These are phyloP conservation scores for Balamuthia mandrillaris DNA, from an alignment of 208 protist species.

Conservation along the genomic window DNA sequence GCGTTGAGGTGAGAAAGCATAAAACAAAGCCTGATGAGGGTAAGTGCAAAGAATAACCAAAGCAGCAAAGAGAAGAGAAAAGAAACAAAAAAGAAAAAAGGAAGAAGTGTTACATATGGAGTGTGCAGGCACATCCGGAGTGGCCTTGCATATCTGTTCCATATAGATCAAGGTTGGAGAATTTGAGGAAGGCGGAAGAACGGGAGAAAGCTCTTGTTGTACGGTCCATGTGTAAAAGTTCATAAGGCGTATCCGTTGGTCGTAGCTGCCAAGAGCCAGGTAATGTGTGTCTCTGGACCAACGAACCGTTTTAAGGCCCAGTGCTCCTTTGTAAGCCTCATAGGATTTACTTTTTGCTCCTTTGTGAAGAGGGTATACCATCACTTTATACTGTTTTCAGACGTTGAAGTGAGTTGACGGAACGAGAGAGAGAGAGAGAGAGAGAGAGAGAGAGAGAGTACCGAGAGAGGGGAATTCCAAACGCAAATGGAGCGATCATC, in stretches of 20 bases:
- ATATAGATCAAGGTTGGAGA: no score
- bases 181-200: no score
- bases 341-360: background rate
- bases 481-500: background rate
- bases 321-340: background rate
- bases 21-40: background rate
- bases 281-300: slow-evolving; percentile 24
- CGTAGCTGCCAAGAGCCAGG: slow-evolving; percentile 27
- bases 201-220: no score
- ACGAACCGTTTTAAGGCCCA: background rate
- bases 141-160: slow-evolving; percentile 12
- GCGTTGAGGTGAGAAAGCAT: background rate
- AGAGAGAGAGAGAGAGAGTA: background rate
- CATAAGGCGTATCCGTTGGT: background rate
- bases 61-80: background rate
- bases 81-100: background rate
- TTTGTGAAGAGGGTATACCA: slow-evolving; percentile 2
- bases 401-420: no score
- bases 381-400: background rate
- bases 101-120: background rate
- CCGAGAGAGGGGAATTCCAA: background rate
- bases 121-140: background rate
- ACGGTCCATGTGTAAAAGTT: slow-evolving; percentile 24
- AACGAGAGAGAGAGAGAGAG: background rate
- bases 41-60: background rate